Evolutionary conservation across 768 basidiomycete species (phyloP).

Genomic region (Tubosaeta sp.): DNA sequence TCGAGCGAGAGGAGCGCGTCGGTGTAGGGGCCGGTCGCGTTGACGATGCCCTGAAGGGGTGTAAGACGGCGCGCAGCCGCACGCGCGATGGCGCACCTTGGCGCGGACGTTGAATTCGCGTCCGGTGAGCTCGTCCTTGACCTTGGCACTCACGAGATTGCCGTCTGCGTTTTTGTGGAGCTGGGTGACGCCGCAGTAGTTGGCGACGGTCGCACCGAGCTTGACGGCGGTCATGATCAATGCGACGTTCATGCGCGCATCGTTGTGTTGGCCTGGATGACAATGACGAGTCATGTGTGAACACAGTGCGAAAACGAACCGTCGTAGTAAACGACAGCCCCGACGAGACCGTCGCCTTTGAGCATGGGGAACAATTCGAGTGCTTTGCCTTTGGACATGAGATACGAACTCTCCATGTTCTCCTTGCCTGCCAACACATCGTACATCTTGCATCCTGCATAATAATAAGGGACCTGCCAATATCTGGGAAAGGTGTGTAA

Average conservation of each 20-base stretch:
- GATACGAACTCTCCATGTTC: constrained; percentile 93
- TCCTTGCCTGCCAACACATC: constrained; percentile 92
- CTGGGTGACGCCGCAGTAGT: constrained; percentile 82
- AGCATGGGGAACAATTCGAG: constrained; percentile 96
- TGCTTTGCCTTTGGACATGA: constrained; percentile 93
- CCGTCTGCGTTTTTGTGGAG: constrained; percentile 66
- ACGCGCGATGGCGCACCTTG: constrained; percentile 42
- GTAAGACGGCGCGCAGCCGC: not conserved
- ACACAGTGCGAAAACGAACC: constrained; percentile 43
- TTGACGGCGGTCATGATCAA: constrained; percentile 93
- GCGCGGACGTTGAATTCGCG: constrained; percentile 78
- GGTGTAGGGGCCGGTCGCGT: constrained; percentile 93
- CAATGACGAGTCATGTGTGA: not conserved
- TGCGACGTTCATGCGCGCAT: constrained; percentile 97
- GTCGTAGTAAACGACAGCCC: constrained; percentile 96
- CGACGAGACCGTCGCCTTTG: constrained; percentile 86
- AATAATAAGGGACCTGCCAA: constrained; percentile 98
- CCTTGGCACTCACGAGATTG: constrained; percentile 64
- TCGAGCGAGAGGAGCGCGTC: constrained; percentile 84
- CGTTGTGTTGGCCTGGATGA: constrained; percentile 87
- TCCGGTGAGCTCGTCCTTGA: constrained; percentile 81
- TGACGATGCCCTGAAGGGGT: constrained; percentile 71
- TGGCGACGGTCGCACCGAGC: constrained; percentile 80
- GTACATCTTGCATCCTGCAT: constrained; percentile 93
- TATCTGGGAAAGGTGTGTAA: constrained; percentile 43